phyloP scores from a whole-genome alignment of 371 early-diverging fungal species.

The Funneliformis caledonium region DNA sequence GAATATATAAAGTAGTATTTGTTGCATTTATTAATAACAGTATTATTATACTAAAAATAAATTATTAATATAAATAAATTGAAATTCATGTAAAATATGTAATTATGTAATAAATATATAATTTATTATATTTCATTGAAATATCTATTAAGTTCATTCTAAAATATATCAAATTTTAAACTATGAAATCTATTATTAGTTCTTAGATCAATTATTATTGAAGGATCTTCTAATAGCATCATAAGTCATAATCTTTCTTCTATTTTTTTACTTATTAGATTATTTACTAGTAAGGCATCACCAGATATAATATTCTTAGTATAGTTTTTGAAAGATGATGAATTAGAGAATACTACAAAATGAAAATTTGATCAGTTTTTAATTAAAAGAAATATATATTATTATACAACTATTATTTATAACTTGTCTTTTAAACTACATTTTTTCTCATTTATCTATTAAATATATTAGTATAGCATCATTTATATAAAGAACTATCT shows the following conservation, averaged over 20 bases:
- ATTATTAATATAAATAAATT: too few species aligned
- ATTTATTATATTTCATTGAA: conserved; percentile 5
- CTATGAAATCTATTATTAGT: neutral
- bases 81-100: neutral
- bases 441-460: neutral
- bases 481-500: neutral
- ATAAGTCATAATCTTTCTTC: neutral
- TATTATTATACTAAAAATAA: neutral
- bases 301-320: neutral
- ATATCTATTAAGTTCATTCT: neutral
- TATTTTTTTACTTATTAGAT: neutral
- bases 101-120: neutral
- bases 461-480: neutral
- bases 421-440: neutral
- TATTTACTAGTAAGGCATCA: neutral
- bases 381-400: neutral
- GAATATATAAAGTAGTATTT: neutral
- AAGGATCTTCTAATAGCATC: neutral
- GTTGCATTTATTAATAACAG: neutral
- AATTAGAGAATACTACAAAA: neutral
- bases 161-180: too few species aligned
- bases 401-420: neutral
- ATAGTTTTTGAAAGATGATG: neutral
- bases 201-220: neutral
- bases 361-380: neutral